Evolutionary conservation across 345 rosid genomes (phyloP).

Genomic region (Eucalyptus tenuipes): DNA sequence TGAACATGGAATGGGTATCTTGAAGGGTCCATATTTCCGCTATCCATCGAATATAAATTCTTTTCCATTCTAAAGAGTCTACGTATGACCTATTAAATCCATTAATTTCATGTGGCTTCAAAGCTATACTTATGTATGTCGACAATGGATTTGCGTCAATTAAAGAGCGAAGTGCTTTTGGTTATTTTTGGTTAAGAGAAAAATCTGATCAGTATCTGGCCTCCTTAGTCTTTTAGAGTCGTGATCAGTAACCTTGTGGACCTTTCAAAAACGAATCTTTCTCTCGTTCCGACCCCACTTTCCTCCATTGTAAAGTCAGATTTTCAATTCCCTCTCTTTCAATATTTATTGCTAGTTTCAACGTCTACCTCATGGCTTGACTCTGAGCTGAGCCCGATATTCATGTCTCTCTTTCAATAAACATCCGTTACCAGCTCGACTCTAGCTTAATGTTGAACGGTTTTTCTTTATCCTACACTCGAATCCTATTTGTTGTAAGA

Average conservation of each 20-base stretch:
- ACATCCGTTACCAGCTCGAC: background rate
- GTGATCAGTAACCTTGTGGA: background rate
- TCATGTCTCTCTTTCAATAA: background rate
- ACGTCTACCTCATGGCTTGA: background rate
- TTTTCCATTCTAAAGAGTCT: background rate
- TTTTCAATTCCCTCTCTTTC: background rate
- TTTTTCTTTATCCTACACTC: background rate
- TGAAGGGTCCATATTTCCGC: too few relatives aligned
- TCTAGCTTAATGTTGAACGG: background rate
- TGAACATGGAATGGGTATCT: accelerated
- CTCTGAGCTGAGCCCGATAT: background rate
- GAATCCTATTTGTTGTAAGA: background rate
- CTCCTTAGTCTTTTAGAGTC: background rate
- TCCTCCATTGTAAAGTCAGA: background rate
- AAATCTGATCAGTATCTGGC: background rate
- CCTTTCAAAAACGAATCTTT: background rate
- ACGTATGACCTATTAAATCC: background rate
- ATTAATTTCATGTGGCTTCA: background rate
- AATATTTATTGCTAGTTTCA: background rate
- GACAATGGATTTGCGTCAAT: background rate
- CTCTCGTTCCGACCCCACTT: background rate
- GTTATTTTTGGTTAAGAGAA: background rate
- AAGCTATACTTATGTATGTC: background rate
- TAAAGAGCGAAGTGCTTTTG: background rate
- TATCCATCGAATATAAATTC: too few relatives aligned